Base-by-base conservation (phyloP, 2,329 filamentous ascomycete species). In the Penicillium sp. region DNA sequence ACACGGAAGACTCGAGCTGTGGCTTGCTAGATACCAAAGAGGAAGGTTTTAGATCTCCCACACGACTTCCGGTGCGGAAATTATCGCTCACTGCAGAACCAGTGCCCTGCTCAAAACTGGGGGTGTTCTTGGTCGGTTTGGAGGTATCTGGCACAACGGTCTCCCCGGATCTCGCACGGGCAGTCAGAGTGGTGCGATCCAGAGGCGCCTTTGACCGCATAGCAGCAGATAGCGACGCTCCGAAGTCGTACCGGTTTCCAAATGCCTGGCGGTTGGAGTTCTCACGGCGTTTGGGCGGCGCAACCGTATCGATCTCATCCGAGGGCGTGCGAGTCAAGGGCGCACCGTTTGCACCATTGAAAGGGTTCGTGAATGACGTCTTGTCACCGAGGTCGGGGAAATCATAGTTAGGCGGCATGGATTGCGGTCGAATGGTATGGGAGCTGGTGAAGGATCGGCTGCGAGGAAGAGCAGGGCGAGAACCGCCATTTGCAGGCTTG, bases 231-330 rank as follows among this genome's bases (percentile, higher is more conserved):
- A 97, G 82, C 0, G 94, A 97, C n/a, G 91, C 91, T 60, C 90
- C 88, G 73, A 99, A 97, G 77, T 97, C 93, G 73, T 99, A 99
- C 53, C 94, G 89, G 74, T 92, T 92, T 46, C 91, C 90, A 73
- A 97, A 97, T 19, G 88, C 89, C 66, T 90, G 87, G 62, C 83
- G 86, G 72, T 68, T 79, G 75, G 66, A 82, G 64, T 78, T 76
- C 38, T 75, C 74, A 39, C 78, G 76, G 23, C 73, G 78, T 41
- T 75, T 70, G 19, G 78, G 77, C 19, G 78, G 77, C 43, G 77
- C 72, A 61, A 90, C 86, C 53, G 83, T 85, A 25, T 88, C 82
- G 53, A 90, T 73, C 64, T 83, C 87, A 45, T 81, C 72, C 16
- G 90, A 89, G 70, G 86, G 85, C 79, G 91, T 92, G 56, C 94